Conservation (phyloP, 148 eudicot genomes). For the Chenopodium berlandieri region DNA sequence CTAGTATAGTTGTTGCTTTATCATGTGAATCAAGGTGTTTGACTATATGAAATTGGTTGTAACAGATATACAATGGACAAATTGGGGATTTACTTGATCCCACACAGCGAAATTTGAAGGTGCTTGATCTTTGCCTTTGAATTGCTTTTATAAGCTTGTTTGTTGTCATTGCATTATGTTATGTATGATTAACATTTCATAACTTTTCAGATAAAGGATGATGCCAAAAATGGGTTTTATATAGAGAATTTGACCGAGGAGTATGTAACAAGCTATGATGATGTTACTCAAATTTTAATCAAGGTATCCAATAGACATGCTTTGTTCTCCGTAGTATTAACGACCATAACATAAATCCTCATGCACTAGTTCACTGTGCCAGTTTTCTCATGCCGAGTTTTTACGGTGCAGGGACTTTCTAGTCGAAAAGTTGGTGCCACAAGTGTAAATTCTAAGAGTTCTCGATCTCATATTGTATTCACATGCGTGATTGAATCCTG, state of each 20-base stretch:
- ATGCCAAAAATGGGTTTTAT: slow-evolving; percentile 71
- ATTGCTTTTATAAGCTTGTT: slow-evolving; percentile 3
- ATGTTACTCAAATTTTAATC: slow-evolving; percentile 74
- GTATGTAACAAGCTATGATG: slow-evolving; percentile 78
- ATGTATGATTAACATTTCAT: background rate
- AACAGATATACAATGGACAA: slow-evolving; percentile 76
- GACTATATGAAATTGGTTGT: slow-evolving; percentile 2
- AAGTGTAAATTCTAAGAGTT: slow-evolving; percentile 77
- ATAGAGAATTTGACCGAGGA: slow-evolving; percentile 95
- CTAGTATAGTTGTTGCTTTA: background rate
- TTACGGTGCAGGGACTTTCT: slow-evolving; percentile 76
- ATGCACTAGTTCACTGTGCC: background rate
- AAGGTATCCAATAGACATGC: slow-evolving; percentile 46
- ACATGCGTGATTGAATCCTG: slow-evolving; percentile 91
- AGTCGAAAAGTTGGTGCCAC: slow-evolving; percentile 82
- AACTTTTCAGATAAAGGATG: slow-evolving; percentile 72
- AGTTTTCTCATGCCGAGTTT: slow-evolving; percentile 9
- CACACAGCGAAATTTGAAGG: slow-evolving; percentile 76
- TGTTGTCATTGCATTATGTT: slow-evolving; percentile 6
- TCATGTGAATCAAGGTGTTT: slow-evolving; percentile 8
- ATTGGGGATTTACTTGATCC: slow-evolving; percentile 95
- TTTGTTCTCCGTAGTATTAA: background rate
- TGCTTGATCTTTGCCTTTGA: slow-evolving; percentile 21
- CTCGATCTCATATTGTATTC: slow-evolving; percentile 83
- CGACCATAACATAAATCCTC: background rate